Base-by-base conservation (phyloP, 129 eudicot genomes). In the Flaveria bidentis region DNA sequence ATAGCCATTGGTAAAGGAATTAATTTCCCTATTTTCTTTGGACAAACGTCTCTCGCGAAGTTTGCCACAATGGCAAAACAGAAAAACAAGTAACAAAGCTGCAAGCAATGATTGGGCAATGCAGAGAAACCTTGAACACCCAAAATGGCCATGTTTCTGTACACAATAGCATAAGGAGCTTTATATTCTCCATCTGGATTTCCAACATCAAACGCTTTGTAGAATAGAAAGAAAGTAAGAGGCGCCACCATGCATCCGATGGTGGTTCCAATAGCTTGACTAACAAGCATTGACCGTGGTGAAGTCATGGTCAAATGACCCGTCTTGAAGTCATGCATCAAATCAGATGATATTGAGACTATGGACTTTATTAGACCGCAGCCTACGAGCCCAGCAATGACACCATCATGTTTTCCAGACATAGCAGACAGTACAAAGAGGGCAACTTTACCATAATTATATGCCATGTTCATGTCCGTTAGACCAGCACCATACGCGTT, bases 391-490 rank as follows among this genome's bases (percentile, higher is more conserved):
- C 96, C 98, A 2, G 98, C 96, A 6, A 92, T 86, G 9, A 92
- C 88, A 26, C 98, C 98, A 14, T 85, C 75, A 6, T 90, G 81
- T 45, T 65, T 82, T 36, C 92, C 92, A 0, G 92, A 45, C 51
- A 90, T 52, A 2, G 96, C 87, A 1, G 98, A 86, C 8, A 90
- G 88, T n/a, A 90, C 88, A 70, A 92, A 92, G 20, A 92, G 94
- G 0, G 95, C 96, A 17, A 90, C 96, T 75, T 92, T 92, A 25
- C 96, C 98, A 42, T 92, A 92, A 18, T 90, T 92, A 28, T 90
- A 92, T 11, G 96, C 89, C 98, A 92, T 92, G 88, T 92, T 92
- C 95, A 90, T 88, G 85, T 92, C 98, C 1, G 98, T 92, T 73
- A 92, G 84, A 55, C 98, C 98, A 39, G 96, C 92, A 10, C 98